Evolutionary conservation across 768 basidiomycete species (phyloP).

Genomic region (Rubroboletus satanas): DNA sequence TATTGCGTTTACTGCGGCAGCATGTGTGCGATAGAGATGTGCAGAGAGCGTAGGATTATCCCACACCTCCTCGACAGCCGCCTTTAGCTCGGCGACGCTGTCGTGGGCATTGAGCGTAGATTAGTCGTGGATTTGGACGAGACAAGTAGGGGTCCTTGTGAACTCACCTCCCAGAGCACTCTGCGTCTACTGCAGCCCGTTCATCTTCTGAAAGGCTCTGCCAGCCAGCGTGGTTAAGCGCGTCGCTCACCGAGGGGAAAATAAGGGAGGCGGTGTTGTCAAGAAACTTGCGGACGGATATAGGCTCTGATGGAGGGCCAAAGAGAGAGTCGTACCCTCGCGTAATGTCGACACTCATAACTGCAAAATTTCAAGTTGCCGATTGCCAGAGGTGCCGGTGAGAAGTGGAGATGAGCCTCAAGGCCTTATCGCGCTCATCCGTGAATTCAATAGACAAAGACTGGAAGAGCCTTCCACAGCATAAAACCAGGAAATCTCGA

Average conservation of each 20-base stretch:
- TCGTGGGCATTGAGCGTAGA: background rate
- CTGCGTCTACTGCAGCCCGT: slow-evolving; percentile 32
- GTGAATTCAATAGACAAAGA: background rate
- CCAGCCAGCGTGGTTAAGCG: slow-evolving; percentile 22
- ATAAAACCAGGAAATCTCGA: too few relatives aligned
- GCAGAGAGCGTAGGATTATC: slow-evolving; percentile 54
- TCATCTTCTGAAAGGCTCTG: slow-evolving; percentile 23
- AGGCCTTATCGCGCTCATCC: background rate
- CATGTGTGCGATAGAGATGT: slow-evolving; percentile 52
- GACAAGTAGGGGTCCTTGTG: background rate
- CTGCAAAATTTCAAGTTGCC: background rate
- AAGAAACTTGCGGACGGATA: slow-evolving; percentile 47
- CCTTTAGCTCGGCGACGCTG: slow-evolving; percentile 53
- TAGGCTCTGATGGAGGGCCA: slow-evolving; percentile 58
- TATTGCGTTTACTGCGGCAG: slow-evolving; percentile 39
- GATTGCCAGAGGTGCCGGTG: background rate
- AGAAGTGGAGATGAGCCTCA: background rate
- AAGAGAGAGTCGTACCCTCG: slow-evolving; percentile 49
- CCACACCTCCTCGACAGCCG: slow-evolving; percentile 45
- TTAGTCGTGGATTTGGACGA: background rate
- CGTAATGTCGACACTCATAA: slow-evolving; percentile 24
- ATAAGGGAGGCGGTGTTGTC: slow-evolving; percentile 26
- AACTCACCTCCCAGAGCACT: slow-evolving; percentile 40
- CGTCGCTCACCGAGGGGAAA: slow-evolving; percentile 7
- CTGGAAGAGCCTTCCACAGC: background rate